Base-by-base conservation (phyloP, 2,329 filamentous ascomycete species). In the Aspergillus proliferans region DNA sequence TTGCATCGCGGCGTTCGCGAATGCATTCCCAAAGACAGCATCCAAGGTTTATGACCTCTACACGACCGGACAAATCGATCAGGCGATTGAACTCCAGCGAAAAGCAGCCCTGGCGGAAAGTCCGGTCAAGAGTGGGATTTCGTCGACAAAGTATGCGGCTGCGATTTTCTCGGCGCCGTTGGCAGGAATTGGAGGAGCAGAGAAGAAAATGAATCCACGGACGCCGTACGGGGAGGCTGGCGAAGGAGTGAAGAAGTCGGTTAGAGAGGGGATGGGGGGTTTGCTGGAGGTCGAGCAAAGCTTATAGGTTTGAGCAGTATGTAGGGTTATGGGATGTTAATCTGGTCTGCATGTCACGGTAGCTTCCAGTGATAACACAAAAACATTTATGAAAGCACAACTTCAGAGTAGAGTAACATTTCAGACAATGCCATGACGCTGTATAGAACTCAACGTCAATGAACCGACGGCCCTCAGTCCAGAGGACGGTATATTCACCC, bases 81-180 rank as follows among this genome's bases (percentile, higher is more conserved):
- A 85, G 58, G 85, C 84, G 1, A 58, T 84, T 49, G 72, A 69
- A 43, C 62, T 87, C 56, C 83, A 87, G 57, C 70, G 75, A 45
- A 77, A 76, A 59, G 80, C 82, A 0, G 81, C 83, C 4, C 67
- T 86, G 43, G 83, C 83, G 0, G 84, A 87, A 64, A 78, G 78
- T 49, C 77, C 80, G 1, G 80, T 78, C 58, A 86, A 87, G 67
- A 74, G 76, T 5, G 84, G 84, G 3, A 84, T 87, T 55, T 82
- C 82, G 14, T 75, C 75, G 1, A 81, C 80, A 15, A 87, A 87
- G 67, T 85, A 83, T 61, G 85, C 83, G 0, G 83, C 81, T 0
- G 76, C 79, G 4, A 67, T 81, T 26, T 80, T 77, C 55, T 81
- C 81, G 19, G 85, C 82, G 2, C 74, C 65, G 47, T 66, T 68